A percentile compares a stretch with the other conserved stretches of the same genome.
Evolutionary conservation across 1,284 basidiomycete species (phyloP).

Genomic region (Gomphus bonarii): DNA sequence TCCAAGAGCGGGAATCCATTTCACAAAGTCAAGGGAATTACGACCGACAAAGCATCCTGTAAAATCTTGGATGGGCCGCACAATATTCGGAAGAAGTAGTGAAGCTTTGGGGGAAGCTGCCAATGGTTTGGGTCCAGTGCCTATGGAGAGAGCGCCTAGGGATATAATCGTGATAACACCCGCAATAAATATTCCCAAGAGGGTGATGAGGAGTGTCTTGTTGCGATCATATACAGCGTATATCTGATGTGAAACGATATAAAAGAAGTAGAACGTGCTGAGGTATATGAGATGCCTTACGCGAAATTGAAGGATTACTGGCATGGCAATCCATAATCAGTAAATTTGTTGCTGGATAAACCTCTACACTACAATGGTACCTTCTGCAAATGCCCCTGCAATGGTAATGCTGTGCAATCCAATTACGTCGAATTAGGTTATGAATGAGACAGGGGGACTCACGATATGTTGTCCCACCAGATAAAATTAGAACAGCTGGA

Average conservation of each 20-base stretch:
- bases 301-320: not conserved
- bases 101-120: not conserved
- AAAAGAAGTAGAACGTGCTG: too few species aligned
- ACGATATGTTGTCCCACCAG: slow-evolving; percentile 5
- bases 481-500: not conserved
- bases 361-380: not conserved
- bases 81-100: not conserved
- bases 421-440: not conserved
- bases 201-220: not conserved
- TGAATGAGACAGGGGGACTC: not conserved
- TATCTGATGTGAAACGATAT: not conserved
- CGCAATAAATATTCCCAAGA: not conserved
- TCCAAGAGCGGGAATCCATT: not conserved
- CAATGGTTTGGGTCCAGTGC: not conserved
- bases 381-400: not conserved
- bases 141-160: not conserved
- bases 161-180: not conserved
- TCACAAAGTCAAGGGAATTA: not conserved
- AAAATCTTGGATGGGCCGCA: not conserved
- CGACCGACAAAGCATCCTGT: not conserved
- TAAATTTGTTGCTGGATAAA: not conserved
- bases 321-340: not conserved
- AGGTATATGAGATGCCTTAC: not conserved
- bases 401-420: not conserved
- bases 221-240: not conserved